phyloP scores from a whole-genome alignment of 1,139 yeast species.

The Saccharomyces hybrid region DNA sequence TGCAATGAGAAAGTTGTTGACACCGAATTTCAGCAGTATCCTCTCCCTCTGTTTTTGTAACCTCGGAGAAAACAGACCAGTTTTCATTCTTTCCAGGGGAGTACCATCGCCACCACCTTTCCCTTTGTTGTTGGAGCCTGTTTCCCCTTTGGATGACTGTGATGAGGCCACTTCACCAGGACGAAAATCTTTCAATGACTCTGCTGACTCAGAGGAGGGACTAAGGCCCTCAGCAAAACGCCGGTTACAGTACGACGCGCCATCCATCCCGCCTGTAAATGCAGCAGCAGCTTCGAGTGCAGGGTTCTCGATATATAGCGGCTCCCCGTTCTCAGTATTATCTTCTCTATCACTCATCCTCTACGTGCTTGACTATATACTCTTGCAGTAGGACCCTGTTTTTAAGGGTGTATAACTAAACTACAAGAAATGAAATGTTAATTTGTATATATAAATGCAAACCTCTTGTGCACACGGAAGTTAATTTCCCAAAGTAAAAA shows the following conservation, averaged over 20 bases:
- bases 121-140: not conserved
- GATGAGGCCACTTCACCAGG: not conserved
- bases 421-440: no score
- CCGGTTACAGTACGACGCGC: constrained; percentile 2
- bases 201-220: not conserved
- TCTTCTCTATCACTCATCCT: not conserved
- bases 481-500: no score
- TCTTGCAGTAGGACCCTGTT: not conserved
- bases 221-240: not conserved
- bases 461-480: no score
- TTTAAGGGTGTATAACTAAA: not conserved
- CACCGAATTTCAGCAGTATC: constrained; percentile 9
- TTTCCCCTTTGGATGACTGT: not conserved
- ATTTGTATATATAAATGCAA: no score
- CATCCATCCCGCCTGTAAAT: constrained; percentile 2
- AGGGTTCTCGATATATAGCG: not conserved
- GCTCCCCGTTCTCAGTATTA: not conserved
- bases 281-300: not conserved
- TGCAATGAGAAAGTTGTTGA: constrained; percentile 5
- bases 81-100: not conserved
- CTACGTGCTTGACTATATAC: not conserved
- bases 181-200: not conserved
- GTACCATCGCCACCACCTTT: not conserved
- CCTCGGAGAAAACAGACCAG: constrained; percentile 10
- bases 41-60: constrained; percentile 8